These are phyloP conservation scores for Saccharomycopsis sp. DNA, from an alignment of 805 yeast genomes.

Conservation along the genomic window DNA sequence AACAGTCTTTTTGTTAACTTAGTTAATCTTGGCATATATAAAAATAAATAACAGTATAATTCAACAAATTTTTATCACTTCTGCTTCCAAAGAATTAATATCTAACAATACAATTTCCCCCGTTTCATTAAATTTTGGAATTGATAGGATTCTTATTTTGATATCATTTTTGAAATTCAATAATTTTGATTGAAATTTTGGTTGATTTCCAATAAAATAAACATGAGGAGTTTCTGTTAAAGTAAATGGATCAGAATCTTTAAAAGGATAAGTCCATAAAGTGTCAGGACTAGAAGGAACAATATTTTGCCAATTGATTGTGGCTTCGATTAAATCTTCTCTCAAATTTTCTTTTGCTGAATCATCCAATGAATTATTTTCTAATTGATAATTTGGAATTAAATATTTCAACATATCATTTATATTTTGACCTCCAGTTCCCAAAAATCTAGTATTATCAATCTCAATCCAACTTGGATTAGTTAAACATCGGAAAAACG, in stretches of 20 bases:
- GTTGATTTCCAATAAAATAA: constrained; percentile 80
- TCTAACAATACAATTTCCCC: constrained; percentile 59
- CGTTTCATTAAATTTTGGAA: constrained; percentile 62
- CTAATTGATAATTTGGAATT: background rate
- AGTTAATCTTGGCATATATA: too few relatives aligned
- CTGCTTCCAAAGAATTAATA: constrained; percentile 43
- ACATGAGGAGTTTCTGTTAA: constrained; percentile 78
- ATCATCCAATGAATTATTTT: too few relatives aligned
- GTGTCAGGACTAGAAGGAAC: constrained; percentile 97
- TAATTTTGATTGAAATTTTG: constrained; percentile 39
- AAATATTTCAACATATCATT: constrained; percentile 66
- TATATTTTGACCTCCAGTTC: constrained; percentile 79
- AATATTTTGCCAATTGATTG: constrained; percentile 73
- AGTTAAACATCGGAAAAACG: constrained; percentile 35
- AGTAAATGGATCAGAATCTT: constrained; percentile 68
- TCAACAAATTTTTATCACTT: constrained; percentile 28
- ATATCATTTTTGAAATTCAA: constrained; percentile 25
- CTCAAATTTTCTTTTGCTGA: constrained; percentile 22
- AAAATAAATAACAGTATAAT: too few relatives aligned
- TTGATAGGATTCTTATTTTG: constrained; percentile 42
- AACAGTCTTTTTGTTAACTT: too few relatives aligned
- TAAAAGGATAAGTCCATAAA: constrained; percentile 77
- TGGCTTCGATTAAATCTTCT: constrained; percentile 50
- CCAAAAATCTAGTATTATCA: constrained; percentile 48
- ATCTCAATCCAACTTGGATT: constrained; percentile 70